These are phyloP conservation scores for Pseudocercospora eumusae DNA, from an alignment of 2,329 filamentous ascomycete species.

Conservation along the genomic window DNA sequence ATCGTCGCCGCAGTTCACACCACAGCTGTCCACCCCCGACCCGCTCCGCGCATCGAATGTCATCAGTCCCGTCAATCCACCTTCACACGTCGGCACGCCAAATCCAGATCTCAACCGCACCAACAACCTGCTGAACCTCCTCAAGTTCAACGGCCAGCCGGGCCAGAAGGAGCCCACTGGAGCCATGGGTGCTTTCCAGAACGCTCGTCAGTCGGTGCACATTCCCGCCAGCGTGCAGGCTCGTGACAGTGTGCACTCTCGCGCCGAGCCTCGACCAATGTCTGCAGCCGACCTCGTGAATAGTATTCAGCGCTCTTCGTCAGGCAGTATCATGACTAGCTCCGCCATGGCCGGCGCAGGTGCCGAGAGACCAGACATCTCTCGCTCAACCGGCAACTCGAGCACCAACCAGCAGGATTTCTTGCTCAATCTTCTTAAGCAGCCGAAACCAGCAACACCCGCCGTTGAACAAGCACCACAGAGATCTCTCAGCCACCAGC, in stretches of 20 bases:
- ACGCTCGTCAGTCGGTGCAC: conserved; percentile 31
- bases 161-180: conserved; percentile 32
- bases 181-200: conserved; percentile 43
- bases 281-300: conserved; percentile 61
- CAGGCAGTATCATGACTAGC: conserved; percentile 35
- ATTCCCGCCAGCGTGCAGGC: conserved; percentile 24
- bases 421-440: conserved; percentile 80
- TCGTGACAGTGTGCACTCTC: conserved; percentile 22
- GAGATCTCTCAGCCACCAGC: conserved; percentile 13
- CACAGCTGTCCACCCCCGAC: conserved; percentile 55
- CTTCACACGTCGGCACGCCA: conserved; percentile 45
- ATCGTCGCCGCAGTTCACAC: conserved; percentile 60
- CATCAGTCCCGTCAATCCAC: conserved; percentile 57
- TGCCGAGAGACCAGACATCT: conserved; percentile 33
- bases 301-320: conserved; percentile 55
- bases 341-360: conserved; percentile 37
- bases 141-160: conserved; percentile 61
- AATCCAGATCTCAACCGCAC: conserved; percentile 41
- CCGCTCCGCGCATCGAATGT: conserved; percentile 60
- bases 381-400: conserved; percentile 31
- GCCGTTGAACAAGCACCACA: conserved; percentile 37
- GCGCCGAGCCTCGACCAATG: conserved; percentile 36
- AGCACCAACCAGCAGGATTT: conserved; percentile 64
- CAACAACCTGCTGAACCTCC: conserved; percentile 61
- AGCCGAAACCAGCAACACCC: conserved; percentile 48